Evolutionary conservation across 306 rosid species (phyloP).

Genomic region (Heteromeles arbutifolia): DNA sequence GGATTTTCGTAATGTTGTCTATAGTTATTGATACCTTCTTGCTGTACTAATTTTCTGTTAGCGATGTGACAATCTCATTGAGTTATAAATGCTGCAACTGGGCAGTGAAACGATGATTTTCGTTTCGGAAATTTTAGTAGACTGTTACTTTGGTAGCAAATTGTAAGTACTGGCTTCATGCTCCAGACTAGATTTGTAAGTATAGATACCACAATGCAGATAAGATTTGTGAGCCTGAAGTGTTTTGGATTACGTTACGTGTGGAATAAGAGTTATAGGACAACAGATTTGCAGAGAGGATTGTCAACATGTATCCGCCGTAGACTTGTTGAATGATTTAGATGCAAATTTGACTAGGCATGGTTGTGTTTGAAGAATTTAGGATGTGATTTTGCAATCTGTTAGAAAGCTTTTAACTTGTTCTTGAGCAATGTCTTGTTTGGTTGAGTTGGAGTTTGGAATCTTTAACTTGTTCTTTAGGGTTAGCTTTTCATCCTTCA

Average conservation of each 20-base stretch:
- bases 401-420: not conserved
- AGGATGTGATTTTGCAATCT: not conserved
- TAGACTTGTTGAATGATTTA: not conserved
- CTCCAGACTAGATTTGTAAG: not conserved
- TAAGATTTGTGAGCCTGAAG: not conserved
- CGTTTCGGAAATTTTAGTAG: not conserved
- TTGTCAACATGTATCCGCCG: not conserved
- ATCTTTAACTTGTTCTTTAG: not conserved
- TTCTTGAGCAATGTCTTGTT: not conserved
- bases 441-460: not conserved
- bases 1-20: not conserved
- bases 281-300: too few species aligned
- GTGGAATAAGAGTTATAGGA: too few species aligned
- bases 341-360: not conserved
- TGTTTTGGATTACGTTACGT: not conserved
- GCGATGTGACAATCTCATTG: not conserved
- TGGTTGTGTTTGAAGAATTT: not conserved
- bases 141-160: too few species aligned
- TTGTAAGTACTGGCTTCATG: not conserved
- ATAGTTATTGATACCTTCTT: not conserved
- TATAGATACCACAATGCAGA: too few species aligned
- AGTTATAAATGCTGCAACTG: not conserved
- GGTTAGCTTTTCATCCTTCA: not conserved
- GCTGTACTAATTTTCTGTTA: not conserved
- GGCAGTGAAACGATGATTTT: not conserved